A percentile compares a stretch with the other conserved stretches of the same genome.
These are phyloP conservation scores for Citrus unshiu DNA, from an alignment of 345 rosid species.

Conservation along the genomic window DNA sequence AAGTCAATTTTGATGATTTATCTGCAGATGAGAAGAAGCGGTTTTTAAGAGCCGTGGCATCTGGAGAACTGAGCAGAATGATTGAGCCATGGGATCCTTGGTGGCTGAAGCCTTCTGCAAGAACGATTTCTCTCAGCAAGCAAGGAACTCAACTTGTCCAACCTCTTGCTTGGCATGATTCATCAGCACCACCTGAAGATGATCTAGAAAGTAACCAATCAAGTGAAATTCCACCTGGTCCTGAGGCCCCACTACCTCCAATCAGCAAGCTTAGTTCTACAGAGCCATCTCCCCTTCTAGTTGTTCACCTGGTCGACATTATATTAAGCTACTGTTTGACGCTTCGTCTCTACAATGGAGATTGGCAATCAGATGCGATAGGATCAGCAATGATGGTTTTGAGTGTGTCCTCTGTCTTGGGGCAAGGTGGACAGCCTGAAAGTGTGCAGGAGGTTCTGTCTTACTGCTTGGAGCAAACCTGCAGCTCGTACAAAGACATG, in stretches of 20 bases:
- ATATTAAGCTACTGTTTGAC: constrained; percentile 77
- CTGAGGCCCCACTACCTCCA: constrained; percentile 53
- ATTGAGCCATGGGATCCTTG: constrained; percentile 96
- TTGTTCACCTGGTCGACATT: constrained; percentile 72
- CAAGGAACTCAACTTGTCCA: constrained; percentile 67
- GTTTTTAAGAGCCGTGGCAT: constrained; percentile 79
- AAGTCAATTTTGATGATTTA: constrained; percentile 59
- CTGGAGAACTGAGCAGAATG: constrained; percentile 87
- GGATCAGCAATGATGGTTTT: constrained; percentile 60
- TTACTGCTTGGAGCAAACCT: constrained; percentile 70
- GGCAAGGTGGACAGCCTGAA: constrained; percentile 64
- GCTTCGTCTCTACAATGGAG: constrained; percentile 83
- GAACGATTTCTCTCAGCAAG: constrained; percentile 48
- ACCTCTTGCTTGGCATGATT: constrained; percentile 28
- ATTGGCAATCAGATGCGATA: constrained; percentile 65
- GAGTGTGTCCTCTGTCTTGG: constrained; percentile 63
- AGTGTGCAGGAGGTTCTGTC: constrained; percentile 56
- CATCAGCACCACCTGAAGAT: constrained; percentile 18
- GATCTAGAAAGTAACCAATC: constrained; percentile 18
- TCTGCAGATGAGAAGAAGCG: constrained; percentile 69
- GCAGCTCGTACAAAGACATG: constrained; percentile 65
- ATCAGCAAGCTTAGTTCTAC: constrained; percentile 53
- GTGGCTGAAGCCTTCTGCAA: constrained; percentile 81
- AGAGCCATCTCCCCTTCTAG: constrained; percentile 70
- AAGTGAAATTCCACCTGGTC: constrained; percentile 66